phyloP scores from a whole-genome alignment of 176 grass and related monocot species.

The Eremochloa ophiuroides region DNA sequence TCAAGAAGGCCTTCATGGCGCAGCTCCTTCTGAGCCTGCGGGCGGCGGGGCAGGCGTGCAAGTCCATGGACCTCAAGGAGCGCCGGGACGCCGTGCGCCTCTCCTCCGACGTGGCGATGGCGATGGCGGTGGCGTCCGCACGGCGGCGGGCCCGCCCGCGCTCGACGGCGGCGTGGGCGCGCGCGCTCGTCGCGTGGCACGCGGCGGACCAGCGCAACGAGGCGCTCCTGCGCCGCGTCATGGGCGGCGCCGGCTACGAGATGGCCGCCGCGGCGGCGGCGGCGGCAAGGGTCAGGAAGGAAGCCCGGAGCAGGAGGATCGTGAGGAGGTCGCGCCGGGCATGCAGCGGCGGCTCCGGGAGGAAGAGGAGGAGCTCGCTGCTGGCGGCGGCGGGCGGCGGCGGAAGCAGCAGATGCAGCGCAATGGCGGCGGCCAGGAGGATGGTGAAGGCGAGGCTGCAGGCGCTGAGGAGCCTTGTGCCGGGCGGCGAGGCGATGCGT shows the following conservation, averaged over 20 bases:
- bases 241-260: conserved; percentile 27
- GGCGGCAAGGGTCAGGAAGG: neutral
- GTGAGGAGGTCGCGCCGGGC: conserved; percentile 30
- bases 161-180: neutral
- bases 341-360: conserved; percentile 19
- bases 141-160: neutral
- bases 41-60: conserved; percentile 27
- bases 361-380: conserved; percentile 9
- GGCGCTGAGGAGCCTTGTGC: conserved; percentile 42
- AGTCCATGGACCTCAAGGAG: conserved; percentile 41
- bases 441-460: conserved; percentile 35
- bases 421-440: conserved; percentile 19
- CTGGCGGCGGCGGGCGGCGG: neutral
- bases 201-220: conserved; percentile 32
- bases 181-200: conserved; percentile 34
- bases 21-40: conserved; percentile 39
- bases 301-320: conserved; percentile 20
- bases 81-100: conserved; percentile 37
- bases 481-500: conserved; percentile 19
- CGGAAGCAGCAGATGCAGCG: neutral
- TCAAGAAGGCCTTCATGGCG: conserved; percentile 45
- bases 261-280: neutral
- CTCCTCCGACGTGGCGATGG: conserved; percentile 47
- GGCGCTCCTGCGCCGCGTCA: conserved; percentile 31
- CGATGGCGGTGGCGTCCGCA: conserved; percentile 36